Base-by-base conservation (phyloP, 805 yeast genomes). In the Jamesozyma piceae region DNA sequence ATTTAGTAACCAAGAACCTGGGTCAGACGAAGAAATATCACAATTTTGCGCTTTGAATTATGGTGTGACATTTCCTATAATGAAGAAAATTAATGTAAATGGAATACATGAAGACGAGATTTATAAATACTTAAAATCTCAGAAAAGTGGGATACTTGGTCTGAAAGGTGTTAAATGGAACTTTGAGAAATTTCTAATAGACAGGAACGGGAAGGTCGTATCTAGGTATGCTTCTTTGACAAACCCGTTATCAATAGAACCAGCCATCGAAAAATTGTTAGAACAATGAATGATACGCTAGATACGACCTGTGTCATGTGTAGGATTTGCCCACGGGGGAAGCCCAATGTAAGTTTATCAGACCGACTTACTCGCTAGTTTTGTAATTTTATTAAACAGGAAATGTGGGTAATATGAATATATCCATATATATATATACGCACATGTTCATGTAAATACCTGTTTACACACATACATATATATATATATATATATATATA, bases 21-120 rank as follows among this genome's bases (percentile, higher is more conserved):
- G 79, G 4, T 55, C 73, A 3, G 78, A 75, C 40, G 74, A 78
- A 43, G 88, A 84, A 54, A 85, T 86, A 51, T 78, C 77, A 15
- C 62, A 71, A 38, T 84, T 83, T 67, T 87, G 96, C 64, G 64
- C 73, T 34, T 37, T 78, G 55, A 88, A 86, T 69, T 92, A 79
- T 62, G 95, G 96, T 44, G 97, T 90, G 38, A 71, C 82, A 20
- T 90, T 90, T 80, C 96, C 96, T 17, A 73, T 90, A 31, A 68
- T 90, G 74, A 73, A 75, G 62, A 92, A 89, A 71, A 63, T 87
- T 45, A 87, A 88, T 34, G 97, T 92, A 51, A 90, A 90, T 62
- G 98, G 98, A 37, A 64, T 72, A 48, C 66, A 78, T 36, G 79
- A 85, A 20, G 87, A 82, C 55, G 85, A 90, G 15, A 88, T 90